Conservation (phyloP, 495 filamentous ascomycete genomes). For the Cudoniella acicularis region DNA sequence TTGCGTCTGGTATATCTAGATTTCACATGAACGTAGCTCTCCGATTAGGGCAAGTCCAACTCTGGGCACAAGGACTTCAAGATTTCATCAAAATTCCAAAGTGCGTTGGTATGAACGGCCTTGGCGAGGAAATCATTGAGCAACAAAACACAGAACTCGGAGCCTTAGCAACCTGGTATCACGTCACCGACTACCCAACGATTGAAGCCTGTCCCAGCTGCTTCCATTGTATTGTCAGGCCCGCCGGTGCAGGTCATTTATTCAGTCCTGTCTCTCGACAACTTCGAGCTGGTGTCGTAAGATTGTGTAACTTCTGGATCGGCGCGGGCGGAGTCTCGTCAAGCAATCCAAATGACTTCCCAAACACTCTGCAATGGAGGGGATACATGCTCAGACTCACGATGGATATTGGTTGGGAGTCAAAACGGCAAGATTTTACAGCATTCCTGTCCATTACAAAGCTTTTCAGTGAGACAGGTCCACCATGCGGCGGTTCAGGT, state of each 20-base stretch:
- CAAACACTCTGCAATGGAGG: conserved; percentile 4
- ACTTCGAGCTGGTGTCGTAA: conserved; percentile 5
- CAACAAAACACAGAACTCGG: not conserved
- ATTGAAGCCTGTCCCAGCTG: conserved; percentile 12
- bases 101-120: not conserved
- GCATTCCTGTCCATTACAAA: not conserved
- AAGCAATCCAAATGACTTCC: conserved; percentile 1
- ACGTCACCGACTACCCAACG: conserved; percentile 7
- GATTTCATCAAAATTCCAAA: not conserved
- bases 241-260: not conserved
- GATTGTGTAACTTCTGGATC: conserved; percentile 5
- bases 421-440: not conserved
- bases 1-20: not conserved
- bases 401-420: not conserved
- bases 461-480: not conserved
- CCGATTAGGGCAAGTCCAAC: not conserved
- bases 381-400: conserved; percentile 1
- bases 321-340: not conserved
- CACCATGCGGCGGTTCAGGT: conserved; percentile 3
- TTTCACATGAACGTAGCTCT: not conserved
- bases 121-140: not conserved
- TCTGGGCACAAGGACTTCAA: not conserved
- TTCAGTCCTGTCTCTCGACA: conserved; percentile 7
- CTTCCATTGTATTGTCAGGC: conserved; percentile 5
- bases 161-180: conserved; percentile 4